A percentile compares a stretch with the other conserved stretches of the same genome.
Conservation (phyloP, 129 eudicot species). For the Artemisia annua region DNA sequence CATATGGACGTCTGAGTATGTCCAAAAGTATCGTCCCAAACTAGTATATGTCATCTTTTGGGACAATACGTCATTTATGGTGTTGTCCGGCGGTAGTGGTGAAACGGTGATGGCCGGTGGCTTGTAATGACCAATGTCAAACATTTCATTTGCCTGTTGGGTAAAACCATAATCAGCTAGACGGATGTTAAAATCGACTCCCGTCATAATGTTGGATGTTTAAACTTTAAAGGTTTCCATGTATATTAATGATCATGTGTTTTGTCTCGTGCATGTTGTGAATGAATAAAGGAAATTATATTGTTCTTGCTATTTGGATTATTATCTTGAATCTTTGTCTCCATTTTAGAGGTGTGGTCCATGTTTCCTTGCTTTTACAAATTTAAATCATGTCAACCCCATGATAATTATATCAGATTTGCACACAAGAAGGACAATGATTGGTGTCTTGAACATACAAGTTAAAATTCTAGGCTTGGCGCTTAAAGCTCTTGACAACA, state of each 20-base stretch:
- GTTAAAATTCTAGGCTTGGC: no score
- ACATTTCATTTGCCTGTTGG: conserved; percentile 38
- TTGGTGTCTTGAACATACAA: background rate
- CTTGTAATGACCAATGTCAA: conserved; percentile 14
- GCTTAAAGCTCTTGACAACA: no score
- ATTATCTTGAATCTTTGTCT: conserved; percentile 41
- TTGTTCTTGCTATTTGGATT: conserved; percentile 38
- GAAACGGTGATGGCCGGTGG: conserved; percentile 20
- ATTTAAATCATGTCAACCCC: background rate
- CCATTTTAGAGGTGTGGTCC: conserved; percentile 54
- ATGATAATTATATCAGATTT: background rate
- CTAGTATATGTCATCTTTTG: no score
- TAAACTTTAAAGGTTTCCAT: conserved; percentile 44
- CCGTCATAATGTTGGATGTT: conserved; percentile 45
- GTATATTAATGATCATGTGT: conserved; percentile 9
- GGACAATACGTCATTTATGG: background rate
- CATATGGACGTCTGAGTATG: no score
- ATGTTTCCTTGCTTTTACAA: conserved; percentile 38
- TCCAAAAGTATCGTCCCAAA: no score
- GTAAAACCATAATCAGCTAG: conserved; percentile 45
- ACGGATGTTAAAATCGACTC: conserved; percentile 33
- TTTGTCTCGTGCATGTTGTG: conserved; percentile 42
- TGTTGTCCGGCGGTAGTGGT: conserved; percentile 4
- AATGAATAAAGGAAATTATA: conserved; percentile 42
- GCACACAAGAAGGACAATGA: background rate